Conservation (phyloP, 2,329 filamentous ascomycete genomes). For the Fusarium sp. region DNA sequence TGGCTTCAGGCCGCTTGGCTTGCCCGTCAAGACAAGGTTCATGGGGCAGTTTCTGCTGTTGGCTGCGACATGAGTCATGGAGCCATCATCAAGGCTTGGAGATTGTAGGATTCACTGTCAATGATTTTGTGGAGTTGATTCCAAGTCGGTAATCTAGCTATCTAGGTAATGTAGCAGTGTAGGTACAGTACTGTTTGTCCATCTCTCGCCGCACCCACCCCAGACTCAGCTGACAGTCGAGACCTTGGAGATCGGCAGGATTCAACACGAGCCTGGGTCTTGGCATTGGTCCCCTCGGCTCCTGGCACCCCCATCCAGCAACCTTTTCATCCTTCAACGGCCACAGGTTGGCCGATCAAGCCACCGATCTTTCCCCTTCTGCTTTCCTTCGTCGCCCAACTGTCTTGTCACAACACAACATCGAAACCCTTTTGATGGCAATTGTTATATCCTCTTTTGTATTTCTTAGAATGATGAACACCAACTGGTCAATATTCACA, state of each 20-base stretch:
- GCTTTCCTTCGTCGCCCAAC: too few species aligned
- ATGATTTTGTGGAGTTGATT: too few species aligned
- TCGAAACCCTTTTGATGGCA: too few species aligned
- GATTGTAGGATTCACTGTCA: not conserved
- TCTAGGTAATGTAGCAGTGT: too few species aligned
- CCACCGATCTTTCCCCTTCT: not conserved
- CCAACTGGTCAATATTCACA: too few species aligned
- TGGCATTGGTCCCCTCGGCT: not conserved
- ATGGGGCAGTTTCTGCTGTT: not conserved
- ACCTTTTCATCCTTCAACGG: not conserved
- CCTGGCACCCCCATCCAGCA: not conserved
- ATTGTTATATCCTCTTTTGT: too few species aligned
- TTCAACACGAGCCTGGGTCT: not conserved
- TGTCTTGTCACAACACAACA: too few species aligned
- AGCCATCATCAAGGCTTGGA: not conserved
- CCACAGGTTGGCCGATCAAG: not conserved
- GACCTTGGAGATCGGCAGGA: not conserved
- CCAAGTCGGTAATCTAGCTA: too few species aligned
- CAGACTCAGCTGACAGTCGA: not conserved
- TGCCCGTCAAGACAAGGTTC: conserved; percentile 4
- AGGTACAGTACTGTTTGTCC: too few species aligned
- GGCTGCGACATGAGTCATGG: conserved; percentile 5
- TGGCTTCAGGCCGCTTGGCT: conserved; percentile 19
- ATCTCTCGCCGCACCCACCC: too few species aligned
- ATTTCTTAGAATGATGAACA: too few species aligned